Percentiles rank a stretch among this genome's conserved stretches.
Evolutionary conservation across 331 rosid species (phyloP).

Genomic region (Rosa hybrid): DNA sequence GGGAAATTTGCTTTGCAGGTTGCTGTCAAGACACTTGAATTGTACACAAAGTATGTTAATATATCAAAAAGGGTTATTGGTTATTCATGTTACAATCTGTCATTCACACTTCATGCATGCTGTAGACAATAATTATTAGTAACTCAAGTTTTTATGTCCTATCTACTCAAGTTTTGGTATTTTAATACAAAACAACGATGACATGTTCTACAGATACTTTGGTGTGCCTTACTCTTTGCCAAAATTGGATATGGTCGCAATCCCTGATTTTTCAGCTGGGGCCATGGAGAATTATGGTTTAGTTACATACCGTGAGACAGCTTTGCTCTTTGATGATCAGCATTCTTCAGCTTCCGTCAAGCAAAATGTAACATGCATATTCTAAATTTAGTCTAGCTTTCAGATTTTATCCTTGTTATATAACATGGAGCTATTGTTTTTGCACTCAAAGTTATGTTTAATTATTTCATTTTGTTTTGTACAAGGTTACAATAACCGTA

Average conservation of each 20-base stretch:
- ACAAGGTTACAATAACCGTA: constrained; percentile 64
- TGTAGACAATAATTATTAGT: background rate
- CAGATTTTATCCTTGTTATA: constrained; percentile 18
- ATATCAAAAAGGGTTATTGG: background rate
- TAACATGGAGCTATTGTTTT: constrained; percentile 18
- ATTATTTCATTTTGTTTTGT: constrained; percentile 26
- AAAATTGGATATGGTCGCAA: constrained; percentile 93
- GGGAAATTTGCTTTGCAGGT: constrained; percentile 85
- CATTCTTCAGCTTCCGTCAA: constrained; percentile 54
- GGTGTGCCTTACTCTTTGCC: constrained; percentile 80
- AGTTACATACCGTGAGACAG: constrained; percentile 53
- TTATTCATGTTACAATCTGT: background rate
- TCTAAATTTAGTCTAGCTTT: constrained; percentile 7
- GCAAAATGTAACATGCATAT: constrained; percentile 44
- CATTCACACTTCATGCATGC: background rate
- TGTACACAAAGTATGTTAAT: constrained; percentile 65
- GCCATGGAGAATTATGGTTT: constrained; percentile 72
- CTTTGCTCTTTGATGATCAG: constrained; percentile 52
- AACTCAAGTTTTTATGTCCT: background rate
- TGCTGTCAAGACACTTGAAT: constrained; percentile 72
- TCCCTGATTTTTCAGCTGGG: constrained; percentile 91
- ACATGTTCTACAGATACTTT: constrained; percentile 64
- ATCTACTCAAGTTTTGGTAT: constrained; percentile 11
- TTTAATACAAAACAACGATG: constrained; percentile 9
- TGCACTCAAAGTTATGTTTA: background rate